Base-by-base conservation (phyloP, 192 early-diverging fungal species). In the Podila epigama region DNA sequence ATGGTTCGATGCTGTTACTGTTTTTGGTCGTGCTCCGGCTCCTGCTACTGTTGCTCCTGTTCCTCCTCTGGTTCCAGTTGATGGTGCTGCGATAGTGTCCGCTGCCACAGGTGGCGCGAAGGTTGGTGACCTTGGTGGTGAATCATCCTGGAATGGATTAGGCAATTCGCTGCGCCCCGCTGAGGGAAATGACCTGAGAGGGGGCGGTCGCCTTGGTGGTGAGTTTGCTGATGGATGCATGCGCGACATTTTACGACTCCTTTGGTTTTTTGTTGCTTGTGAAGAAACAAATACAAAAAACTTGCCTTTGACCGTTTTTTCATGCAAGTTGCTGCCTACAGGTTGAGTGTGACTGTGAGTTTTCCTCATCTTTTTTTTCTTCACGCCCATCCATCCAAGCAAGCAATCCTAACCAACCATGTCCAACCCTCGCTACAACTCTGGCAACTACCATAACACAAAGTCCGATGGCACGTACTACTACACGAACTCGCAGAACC, bases 61-160 rank as follows among this genome's bases (percentile, higher is more conserved):
- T 40, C 11, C 51, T 27, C 4, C n/a, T 12, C 13, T 32, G 1
- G 52, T 52, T 40, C 36, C n/a, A 1, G 42, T 35, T 16, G 42
- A 22, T 51, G 56, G 22, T 11, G 67, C 44, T 5, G 68, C 58
- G 5, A 63, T 57, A 40, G 68, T 70, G 28, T 70, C 68, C 5
- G 68, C 60, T 3, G 60, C 52, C 10, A 62, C 42, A 6, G 68
- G 68, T 9, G 39, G 51, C 22, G 39, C 9, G 0, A 29, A 9
- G 32, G 20, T 20, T 48, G n/a, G n/a, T 5, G 20, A 48, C 4
- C 16, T 9, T 18, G 44, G 10, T 0, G 44, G 44, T 8, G 44
- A 25, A 22, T 48, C 44, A 22, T 48, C 44, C 20, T 48, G 44
- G 44, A 48, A 48, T 48, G 44, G 44, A 48, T 48, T 48, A 9